Percentiles rank a stretch among this genome's conserved stretches.
phyloP scores from a whole-genome alignment of 2,329 filamentous ascomycete species.

The Phialocephala subalpina region DNA sequence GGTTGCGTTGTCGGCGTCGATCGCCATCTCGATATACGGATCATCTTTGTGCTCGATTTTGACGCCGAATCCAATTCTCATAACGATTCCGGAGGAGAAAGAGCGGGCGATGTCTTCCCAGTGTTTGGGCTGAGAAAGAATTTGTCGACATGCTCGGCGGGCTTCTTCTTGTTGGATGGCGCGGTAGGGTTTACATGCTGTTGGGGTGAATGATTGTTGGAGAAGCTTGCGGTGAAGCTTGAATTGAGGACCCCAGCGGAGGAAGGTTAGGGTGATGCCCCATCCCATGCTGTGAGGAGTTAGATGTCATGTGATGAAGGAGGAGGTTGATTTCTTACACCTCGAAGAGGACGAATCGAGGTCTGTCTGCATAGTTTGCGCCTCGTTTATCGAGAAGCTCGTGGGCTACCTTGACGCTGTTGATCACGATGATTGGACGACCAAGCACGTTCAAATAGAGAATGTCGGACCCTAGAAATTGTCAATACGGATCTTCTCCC shows the following conservation, averaged over 20 bases:
- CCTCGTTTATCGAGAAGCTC: conserved; percentile 56
- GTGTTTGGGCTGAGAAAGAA: conserved; percentile 43
- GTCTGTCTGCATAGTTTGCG: conserved; percentile 53
- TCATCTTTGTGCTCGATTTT: conserved; percentile 47
- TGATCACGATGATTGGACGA: conserved; percentile 52
- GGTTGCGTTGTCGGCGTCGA: conserved; percentile 38
- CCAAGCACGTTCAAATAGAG: conserved; percentile 34
- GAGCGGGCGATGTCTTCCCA: conserved; percentile 48
- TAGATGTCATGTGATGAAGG: background rate
- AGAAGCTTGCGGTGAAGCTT: conserved; percentile 53
- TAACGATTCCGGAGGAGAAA: conserved; percentile 45
- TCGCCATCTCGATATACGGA: conserved; percentile 51
- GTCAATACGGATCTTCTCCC: background rate
- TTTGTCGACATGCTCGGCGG: conserved; percentile 41
- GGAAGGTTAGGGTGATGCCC: conserved; percentile 55
- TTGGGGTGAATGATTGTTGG: conserved; percentile 52
- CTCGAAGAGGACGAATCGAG: conserved; percentile 50
- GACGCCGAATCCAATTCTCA: conserved; percentile 54
- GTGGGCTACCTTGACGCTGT: conserved; percentile 51
- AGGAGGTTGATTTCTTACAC: conserved; percentile 22
- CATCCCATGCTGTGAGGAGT: conserved; percentile 46
- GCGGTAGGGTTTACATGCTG: conserved; percentile 45
- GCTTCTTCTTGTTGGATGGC: conserved; percentile 46
- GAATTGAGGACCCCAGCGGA: conserved; percentile 52
- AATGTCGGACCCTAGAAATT: conserved; percentile 30